phyloP scores from a whole-genome alignment of 2,329 filamentous ascomycete genomes.

The Graphilbum fragrans region DNA sequence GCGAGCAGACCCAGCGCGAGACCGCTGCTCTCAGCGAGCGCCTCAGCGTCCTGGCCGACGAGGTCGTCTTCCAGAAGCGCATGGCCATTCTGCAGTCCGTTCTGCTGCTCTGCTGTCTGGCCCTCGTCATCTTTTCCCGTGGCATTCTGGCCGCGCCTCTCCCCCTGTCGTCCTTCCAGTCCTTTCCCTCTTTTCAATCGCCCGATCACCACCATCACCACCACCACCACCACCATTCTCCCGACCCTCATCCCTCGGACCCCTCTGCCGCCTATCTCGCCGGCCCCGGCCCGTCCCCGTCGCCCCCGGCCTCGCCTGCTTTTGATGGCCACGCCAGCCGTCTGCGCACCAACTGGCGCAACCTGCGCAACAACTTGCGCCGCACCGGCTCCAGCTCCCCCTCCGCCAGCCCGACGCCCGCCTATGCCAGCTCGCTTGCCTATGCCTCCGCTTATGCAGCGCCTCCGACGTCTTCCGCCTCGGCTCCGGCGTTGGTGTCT shows the following conservation, averaged over 20 bases:
- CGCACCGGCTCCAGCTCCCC: conserved; percentile 1
- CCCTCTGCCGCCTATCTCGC: conserved; percentile 14
- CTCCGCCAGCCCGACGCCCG: background rate
- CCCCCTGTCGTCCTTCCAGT: background rate
- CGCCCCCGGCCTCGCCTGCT: background rate
- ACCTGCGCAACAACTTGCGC: conserved; percentile 7
- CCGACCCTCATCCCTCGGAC: conserved; percentile 15
- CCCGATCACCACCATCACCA: background rate
- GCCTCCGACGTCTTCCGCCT: too few relatives aligned
- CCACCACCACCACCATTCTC: too few relatives aligned
- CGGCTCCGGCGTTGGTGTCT: too few relatives aligned
- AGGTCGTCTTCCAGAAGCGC: conserved; percentile 75
- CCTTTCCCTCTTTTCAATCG: background rate
- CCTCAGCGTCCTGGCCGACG: conserved; percentile 83
- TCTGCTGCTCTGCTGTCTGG: conserved; percentile 74
- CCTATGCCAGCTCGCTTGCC: background rate
- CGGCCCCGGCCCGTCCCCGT: conserved; percentile 7
- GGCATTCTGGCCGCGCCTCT: conserved; percentile 20
- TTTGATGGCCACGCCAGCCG: background rate
- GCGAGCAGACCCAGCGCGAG: conserved; percentile 72
- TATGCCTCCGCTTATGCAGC: too few relatives aligned
- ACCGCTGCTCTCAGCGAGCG: conserved; percentile 70
- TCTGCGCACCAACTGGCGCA: conserved; percentile 4
- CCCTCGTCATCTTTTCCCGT: conserved; percentile 71
- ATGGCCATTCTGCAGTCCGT: conserved; percentile 90